phyloP scores from a whole-genome alignment of 2,329 filamentous ascomycete species.

The Aspergillus ochraceoroseus region DNA sequence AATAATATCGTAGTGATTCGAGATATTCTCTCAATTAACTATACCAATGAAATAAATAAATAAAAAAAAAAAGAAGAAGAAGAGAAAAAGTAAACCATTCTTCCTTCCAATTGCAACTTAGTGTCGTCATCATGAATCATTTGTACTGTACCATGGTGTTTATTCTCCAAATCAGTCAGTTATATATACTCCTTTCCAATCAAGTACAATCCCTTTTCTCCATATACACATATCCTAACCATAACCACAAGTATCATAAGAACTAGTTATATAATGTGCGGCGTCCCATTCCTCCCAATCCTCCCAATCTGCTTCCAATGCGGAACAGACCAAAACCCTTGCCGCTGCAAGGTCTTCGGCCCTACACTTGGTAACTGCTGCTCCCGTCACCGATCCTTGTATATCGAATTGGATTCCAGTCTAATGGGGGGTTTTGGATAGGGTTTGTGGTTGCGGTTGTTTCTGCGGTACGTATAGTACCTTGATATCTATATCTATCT shows the following conservation, averaged over 20 bases:
- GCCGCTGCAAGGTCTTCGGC: conserved; percentile 54
- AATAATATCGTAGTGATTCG: too few relatives aligned
- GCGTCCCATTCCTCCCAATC: conserved; percentile 44
- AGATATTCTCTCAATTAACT: too few relatives aligned
- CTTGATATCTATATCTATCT: conserved; percentile 17
- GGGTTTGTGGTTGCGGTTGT: conserved; percentile 47
- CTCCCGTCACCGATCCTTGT: not conserved
- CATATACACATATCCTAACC: not conserved
- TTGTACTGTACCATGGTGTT: not conserved
- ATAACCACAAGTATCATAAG: too few relatives aligned
- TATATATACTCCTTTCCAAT: not conserved
- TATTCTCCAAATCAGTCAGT: not conserved
- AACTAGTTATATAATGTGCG: conserved; percentile 39
- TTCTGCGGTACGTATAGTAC: conserved; percentile 44
- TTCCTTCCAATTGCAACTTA: not conserved
- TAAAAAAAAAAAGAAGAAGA: too few relatives aligned
- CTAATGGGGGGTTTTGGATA: conserved; percentile 14
- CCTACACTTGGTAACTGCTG: conserved; percentile 49
- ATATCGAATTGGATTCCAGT: not conserved
- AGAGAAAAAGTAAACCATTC: too few relatives aligned
- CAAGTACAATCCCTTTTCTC: not conserved
- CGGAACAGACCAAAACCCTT: conserved; percentile 54
- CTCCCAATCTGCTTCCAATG: conserved; percentile 54
- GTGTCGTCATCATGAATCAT: conserved; percentile 25
- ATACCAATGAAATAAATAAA: too few relatives aligned